These are phyloP conservation scores for Paraleonurus japonicus DNA, from an alignment of 257 asterid species.

Conservation along the genomic window DNA sequence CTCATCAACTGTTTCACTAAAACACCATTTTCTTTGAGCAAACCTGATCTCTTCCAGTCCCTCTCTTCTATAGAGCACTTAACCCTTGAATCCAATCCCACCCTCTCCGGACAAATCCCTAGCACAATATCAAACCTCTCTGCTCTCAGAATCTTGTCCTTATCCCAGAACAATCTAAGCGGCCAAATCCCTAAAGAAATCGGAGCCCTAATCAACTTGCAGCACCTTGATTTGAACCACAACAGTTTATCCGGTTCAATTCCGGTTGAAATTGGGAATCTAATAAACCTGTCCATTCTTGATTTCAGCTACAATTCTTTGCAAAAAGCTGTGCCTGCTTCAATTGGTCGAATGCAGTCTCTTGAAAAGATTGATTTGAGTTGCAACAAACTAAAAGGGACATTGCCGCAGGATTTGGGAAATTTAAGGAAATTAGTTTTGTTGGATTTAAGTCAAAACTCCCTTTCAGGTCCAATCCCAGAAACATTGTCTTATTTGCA, in stretches of 20 bases:
- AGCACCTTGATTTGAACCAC: constrained; percentile 56
- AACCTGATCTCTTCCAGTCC: constrained; percentile 25
- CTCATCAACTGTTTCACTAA: constrained; percentile 50
- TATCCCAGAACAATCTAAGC: constrained; percentile 53
- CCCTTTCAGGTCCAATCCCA: constrained; percentile 47
- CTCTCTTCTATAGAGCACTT: constrained; percentile 40
- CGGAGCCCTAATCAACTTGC: constrained; percentile 31
- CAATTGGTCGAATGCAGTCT: constrained; percentile 31
- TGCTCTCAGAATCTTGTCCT: constrained; percentile 27
- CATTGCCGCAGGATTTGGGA: constrained; percentile 43
- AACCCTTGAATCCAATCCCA: constrained; percentile 51
- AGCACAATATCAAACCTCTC: constrained; percentile 25
- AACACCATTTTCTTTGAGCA: constrained; percentile 25
- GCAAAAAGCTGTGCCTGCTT: constrained; percentile 31
- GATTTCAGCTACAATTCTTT: constrained; percentile 51
- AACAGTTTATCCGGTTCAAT: constrained; percentile 45
- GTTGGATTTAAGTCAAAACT: constrained; percentile 54
- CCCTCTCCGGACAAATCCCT: constrained; percentile 51
- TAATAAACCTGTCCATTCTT: constrained; percentile 39
- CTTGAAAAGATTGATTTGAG: constrained; percentile 61
- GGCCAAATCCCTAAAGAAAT: constrained; percentile 51
- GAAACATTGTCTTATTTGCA: constrained; percentile 32
- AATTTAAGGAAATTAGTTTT: constrained; percentile 32
- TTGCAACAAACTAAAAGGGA: constrained; percentile 43
- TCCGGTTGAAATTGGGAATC: constrained; percentile 43